Percentiles rank a stretch among this genome's conserved stretches.
Conservation (phyloP, 805 yeast species). For the Suhomyces sp. region DNA sequence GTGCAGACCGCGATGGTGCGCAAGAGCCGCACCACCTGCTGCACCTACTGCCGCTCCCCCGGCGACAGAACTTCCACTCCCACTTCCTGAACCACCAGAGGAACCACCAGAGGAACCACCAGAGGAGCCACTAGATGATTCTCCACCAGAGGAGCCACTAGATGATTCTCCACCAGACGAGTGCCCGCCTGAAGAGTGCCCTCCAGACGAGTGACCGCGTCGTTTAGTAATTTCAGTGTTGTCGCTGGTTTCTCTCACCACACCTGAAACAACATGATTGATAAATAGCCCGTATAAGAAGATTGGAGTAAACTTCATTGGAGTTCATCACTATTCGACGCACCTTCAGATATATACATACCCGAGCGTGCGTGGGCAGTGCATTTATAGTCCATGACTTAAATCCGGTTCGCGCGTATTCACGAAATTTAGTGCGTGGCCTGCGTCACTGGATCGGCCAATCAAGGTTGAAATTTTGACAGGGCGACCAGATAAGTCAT, state of each 20-base stretch:
- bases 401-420: neutral
- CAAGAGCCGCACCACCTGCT: neutral
- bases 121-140: neutral
- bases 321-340: neutral
- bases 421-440: neutral
- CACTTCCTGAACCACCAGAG: neutral
- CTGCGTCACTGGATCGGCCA: neutral
- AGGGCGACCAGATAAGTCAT: neutral
- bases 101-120: neutral
- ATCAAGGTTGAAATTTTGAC: neutral
- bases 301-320: neutral
- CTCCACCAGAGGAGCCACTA: neutral
- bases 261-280: neutral
- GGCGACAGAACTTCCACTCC: neutral
- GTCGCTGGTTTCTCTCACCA: neutral
- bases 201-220: neutral
- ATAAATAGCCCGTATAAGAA: neutral
- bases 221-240: neutral
- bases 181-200: neutral
- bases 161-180: neutral
- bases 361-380: neutral
- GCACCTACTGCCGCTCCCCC: constrained; percentile 2
- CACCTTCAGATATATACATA: neutral
- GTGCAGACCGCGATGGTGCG: neutral
- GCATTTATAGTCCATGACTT: neutral